Percentiles rank a stretch among this genome's conserved stretches.
These are phyloP conservation scores for Paraurostyla sp. DNA, from an alignment of 73 alveolate genomes.

Conservation along the genomic window DNA sequence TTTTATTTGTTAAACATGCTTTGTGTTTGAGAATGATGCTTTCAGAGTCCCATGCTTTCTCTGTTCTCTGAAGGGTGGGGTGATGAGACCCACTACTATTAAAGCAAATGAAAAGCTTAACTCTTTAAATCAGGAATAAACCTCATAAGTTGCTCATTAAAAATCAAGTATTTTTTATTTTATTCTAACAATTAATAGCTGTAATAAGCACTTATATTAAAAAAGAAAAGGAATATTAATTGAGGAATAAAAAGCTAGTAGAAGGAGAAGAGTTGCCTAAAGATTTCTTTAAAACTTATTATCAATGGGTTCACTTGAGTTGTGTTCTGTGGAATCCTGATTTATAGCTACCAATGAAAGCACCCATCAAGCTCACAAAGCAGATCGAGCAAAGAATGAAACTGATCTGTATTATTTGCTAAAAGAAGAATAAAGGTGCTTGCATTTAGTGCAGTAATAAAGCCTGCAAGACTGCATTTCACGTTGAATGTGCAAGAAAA, in stretches of 20 bases:
- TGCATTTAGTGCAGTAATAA: constrained; percentile 46
- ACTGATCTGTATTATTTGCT: constrained; percentile 18
- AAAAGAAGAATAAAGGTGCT: constrained; percentile 36
- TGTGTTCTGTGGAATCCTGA: constrained; percentile 59
- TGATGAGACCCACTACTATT: constrained; percentile 29
- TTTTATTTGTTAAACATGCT: constrained; percentile 52
- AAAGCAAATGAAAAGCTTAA: constrained; percentile 3
- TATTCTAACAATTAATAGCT: constrained; percentile 5
- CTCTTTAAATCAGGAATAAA: not conserved
- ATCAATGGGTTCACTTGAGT: constrained; percentile 56
- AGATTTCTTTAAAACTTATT: constrained; percentile 3
- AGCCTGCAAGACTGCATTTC: constrained; percentile 3
- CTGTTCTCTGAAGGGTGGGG: constrained; percentile 51
- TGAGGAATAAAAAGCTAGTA: not conserved
- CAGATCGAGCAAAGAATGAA: not conserved
- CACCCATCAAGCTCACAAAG: constrained; percentile 38
- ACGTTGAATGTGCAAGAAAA: constrained; percentile 62
- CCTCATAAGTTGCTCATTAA: not conserved
- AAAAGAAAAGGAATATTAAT: constrained; percentile 22
- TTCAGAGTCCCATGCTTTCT: not conserved
- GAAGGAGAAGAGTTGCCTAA: not conserved
- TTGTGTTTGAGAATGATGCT: constrained; percentile 14
- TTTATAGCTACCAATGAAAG: constrained; percentile 19
- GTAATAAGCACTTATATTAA: constrained; percentile 11
- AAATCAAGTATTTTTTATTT: constrained; percentile 8